Base-by-base conservation (phyloP, 1,284 basidiomycete species). In the Cryptococcus sp. region DNA sequence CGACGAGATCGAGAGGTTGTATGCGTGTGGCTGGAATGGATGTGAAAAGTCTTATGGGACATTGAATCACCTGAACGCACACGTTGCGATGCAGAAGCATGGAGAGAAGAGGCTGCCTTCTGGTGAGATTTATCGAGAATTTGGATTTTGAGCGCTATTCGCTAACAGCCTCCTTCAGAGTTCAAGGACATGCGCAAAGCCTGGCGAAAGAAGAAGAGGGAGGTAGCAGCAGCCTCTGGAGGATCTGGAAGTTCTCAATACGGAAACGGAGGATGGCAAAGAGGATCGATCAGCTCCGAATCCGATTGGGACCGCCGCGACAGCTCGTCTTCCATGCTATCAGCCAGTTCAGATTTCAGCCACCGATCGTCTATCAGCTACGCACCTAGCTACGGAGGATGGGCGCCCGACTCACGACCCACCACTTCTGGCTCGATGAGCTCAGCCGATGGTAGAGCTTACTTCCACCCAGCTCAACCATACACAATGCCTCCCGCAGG, bases 151-250 rank as follows among this genome's bases (percentile, higher is more conserved):
- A 17, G 16, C 34, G 26, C 46, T 10, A 8, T 10, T 19, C 16
- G 55, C 62, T 64, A 56, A 66, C 44, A 52, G 8, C n/a, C 22
- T 34, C 59, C 52, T 66, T 19, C 75, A 95, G 94, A 98, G 81
- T 98, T 98, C 83, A 97, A 96, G 76, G 95, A 97, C 71, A 87
- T 96, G 74, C 86, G 94, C 62, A 96, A 94, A 76, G 89, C 90
- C 67, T 96, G 93, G 93, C 86, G 93, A 54, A 91, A 91, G 79
- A 85, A 87, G 69, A 97, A 94, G 82, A 91, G 93, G 78, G 89
- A 91, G 65, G 54, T 56, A 22, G 82, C 82, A 23, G 79, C 75
- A 13, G 62, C 75, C 22, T 55, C 56, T 5, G 65, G 64, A 37
- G 68, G 62, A 41, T 55, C 56, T 6, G 65, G 64, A 39, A 69